Base-by-base conservation (phyloP, 176 grass and related monocot genomes). In the Bolboschoenus planiculmis region DNA sequence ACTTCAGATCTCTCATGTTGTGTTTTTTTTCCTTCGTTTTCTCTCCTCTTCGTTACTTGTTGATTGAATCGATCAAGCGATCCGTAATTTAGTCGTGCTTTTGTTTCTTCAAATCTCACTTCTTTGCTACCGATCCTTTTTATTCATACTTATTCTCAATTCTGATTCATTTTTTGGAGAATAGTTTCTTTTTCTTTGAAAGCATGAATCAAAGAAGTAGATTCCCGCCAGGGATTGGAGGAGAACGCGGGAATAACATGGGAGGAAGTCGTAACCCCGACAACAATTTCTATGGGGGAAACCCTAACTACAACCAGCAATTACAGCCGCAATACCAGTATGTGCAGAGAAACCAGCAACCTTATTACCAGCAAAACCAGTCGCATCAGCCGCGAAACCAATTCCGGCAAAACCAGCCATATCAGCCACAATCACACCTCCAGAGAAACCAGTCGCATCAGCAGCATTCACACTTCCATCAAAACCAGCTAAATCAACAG, bases 191-290 rank as follows among this genome's bases (percentile, higher is more conserved):
- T 56, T 18, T 20, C 7, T 81, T 64, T 15, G 58, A 5, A 20
- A 87, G 57, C 75, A 97, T 97, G 94, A 93, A 94, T 90, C 88
- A 86, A 60, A 92, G 92, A 81, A 86, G 90, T 65, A 94, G 88
- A 88, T 94, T 87, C 71, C 88, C 92, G 73, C 92, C 90, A 16
- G 92, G 88, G 29, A 86, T 90, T 56, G 90, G 92, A 46, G 91
- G 88, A 64, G 87, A 81, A 7, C 88, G 92, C 9, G 94, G 92
- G 23, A 33, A 14, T 20, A 77, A 53, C 24, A 77, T 53, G 46
- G 72, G 72, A 20, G 85, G 88, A 58, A 88, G 87, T 42, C 39
- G 24, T 48, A 65, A 47, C 35, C 39, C 79, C 26, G 59, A 50
- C 24, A 76, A 76, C 72, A 76, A 43, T 26, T 82, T 44, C 56